These are phyloP conservation scores for Trichosanthes truncata DNA, from an alignment of 306 rosid species.

Conservation along the genomic window DNA sequence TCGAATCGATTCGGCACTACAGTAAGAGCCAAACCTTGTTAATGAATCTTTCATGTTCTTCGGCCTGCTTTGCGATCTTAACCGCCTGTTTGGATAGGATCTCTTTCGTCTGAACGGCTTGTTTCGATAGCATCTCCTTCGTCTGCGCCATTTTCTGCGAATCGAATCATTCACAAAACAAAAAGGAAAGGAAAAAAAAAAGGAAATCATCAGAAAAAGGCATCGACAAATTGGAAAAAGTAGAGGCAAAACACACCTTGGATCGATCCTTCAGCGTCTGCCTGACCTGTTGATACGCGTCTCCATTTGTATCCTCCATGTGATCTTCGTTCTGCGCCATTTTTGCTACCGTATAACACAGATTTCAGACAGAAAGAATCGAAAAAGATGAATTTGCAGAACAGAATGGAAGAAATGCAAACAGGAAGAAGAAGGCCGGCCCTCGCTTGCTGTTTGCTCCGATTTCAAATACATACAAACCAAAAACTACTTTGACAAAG, in stretches of 20 bases:
- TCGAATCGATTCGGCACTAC: conserved; percentile 2
- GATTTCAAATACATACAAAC: background rate
- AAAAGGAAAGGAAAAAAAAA: conserved; percentile 4
- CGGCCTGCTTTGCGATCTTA: conserved; percentile 79
- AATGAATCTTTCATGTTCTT: conserved; percentile 78
- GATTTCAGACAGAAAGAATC: background rate
- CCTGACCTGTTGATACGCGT: conserved; percentile 35
- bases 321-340: conserved; percentile 51
- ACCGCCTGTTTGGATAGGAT: conserved; percentile 65
- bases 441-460: background rate
- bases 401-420: background rate
- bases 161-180: conserved; percentile 25
- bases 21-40: conserved; percentile 41
- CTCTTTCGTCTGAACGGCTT: conserved; percentile 69
- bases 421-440: background rate
- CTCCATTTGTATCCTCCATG: conserved; percentile 29
- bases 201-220: conserved; percentile 3
- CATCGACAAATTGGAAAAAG: conserved; percentile 8
- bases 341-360: background rate
- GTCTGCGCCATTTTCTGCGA: conserved; percentile 45
- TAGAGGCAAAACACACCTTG: conserved; percentile 29
- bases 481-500: background rate
- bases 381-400: background rate
- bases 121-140: conserved; percentile 60
- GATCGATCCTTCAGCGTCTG: conserved; percentile 59